Evolutionary conservation across 2,329 filamentous ascomycete genomes (phyloP).

Genomic region (Nemania sp.): DNA sequence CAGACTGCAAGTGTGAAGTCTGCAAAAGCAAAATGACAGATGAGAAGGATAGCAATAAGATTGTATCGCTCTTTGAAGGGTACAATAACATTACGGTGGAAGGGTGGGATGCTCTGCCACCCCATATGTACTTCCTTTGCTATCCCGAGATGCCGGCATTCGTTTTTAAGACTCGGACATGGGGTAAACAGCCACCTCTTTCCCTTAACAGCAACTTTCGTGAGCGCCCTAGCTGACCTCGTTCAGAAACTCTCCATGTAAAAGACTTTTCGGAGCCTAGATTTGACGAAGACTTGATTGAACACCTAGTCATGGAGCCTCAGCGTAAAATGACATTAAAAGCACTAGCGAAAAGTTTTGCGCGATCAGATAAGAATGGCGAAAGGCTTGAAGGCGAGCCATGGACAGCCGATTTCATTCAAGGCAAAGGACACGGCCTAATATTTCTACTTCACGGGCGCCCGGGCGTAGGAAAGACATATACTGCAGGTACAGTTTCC

Average conservation of each 20-base stretch:
- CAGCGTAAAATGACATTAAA: constrained; percentile 45
- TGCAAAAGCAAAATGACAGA: constrained; percentile 13
- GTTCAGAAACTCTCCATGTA: constrained; percentile 44
- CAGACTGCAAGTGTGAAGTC: constrained; percentile 30
- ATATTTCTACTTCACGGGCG: constrained; percentile 45
- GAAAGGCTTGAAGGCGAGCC: constrained; percentile 26
- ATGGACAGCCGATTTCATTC: constrained; percentile 45
- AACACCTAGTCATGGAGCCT: constrained; percentile 49
- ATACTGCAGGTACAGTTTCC: constrained; percentile 47
- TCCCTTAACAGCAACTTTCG: not conserved
- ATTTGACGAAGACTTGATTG: constrained; percentile 49
- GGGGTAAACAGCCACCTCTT: too few relatives aligned
- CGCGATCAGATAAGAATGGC: constrained; percentile 39
- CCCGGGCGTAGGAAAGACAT: constrained; percentile 48
- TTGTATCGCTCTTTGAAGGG: constrained; percentile 22
- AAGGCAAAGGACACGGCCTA: constrained; percentile 44
- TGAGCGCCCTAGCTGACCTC: not conserved
- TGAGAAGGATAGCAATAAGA: not conserved
- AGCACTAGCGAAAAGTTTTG: constrained; percentile 48
- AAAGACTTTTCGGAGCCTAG: constrained; percentile 42
- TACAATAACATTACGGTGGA: constrained; percentile 27
- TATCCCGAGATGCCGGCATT: constrained; percentile 29
- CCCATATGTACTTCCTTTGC: constrained; percentile 41
- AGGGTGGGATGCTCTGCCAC: not conserved
- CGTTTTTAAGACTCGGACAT: constrained; percentile 42